Conservation (phyloP, 192 early-diverging fungal species). For the Dissophora globulifera region DNA sequence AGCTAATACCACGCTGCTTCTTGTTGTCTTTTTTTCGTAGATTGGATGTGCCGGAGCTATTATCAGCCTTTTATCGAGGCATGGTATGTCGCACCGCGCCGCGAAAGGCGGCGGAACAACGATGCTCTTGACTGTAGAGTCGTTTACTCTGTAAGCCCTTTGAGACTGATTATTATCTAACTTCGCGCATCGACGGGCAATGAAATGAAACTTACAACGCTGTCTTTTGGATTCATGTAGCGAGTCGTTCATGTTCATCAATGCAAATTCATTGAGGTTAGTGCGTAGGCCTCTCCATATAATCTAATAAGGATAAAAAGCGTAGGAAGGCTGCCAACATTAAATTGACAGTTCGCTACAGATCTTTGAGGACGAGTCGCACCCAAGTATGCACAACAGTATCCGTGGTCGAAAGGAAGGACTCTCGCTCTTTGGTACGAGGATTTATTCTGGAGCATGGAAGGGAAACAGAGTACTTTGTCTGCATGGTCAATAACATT, state of each 20-base stretch:
- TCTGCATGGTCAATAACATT: no score
- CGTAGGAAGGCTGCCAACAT: neutral
- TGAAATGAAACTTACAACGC: no score
- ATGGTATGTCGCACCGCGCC: constrained; percentile 20
- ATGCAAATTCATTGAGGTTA: constrained; percentile 68
- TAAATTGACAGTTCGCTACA: constrained; percentile 71
- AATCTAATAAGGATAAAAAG: neutral
- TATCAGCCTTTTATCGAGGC: constrained; percentile 49
- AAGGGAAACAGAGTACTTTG: no score
- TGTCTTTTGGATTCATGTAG: constrained; percentile 31
- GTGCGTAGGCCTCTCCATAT: neutral
- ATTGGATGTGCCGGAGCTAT: constrained; percentile 59
- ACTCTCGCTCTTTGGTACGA: constrained; percentile 78
- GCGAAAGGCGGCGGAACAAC: constrained; percentile 8
- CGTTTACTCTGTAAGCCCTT: constrained; percentile 48
- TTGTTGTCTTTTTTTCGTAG: constrained; percentile 31
- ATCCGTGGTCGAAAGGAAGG: constrained; percentile 70
- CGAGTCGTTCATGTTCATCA: constrained; percentile 65
- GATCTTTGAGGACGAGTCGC: constrained; percentile 78
- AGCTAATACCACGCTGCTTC: neutral
- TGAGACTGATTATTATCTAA: neutral
- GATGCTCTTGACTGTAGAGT: constrained; percentile 25
- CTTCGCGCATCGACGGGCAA: no score
- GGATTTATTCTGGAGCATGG: neutral
- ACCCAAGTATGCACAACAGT: constrained; percentile 84